A percentile compares a stretch with the other conserved stretches of the same genome.
Conservation (phyloP, 2,329 filamentous ascomycete species). For the Talaromyces funiculosus region DNA sequence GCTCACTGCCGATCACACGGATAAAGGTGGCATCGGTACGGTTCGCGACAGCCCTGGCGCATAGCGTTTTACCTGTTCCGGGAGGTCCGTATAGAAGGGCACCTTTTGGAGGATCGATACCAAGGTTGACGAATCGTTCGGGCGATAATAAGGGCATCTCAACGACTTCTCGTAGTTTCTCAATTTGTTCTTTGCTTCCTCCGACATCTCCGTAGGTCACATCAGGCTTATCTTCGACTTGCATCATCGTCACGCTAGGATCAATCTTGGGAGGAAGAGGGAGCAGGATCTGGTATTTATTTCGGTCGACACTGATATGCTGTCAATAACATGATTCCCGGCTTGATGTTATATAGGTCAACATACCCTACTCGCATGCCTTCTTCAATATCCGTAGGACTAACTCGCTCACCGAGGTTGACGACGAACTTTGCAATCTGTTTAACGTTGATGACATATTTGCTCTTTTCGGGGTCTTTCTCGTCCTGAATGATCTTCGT, state of each 20-base stretch:
- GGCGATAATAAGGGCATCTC: slow-evolving; percentile 97
- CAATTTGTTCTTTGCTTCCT: slow-evolving; percentile 98
- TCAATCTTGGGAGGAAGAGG: slow-evolving; percentile 97
- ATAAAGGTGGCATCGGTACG: slow-evolving; percentile 98
- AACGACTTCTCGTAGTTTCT: slow-evolving; percentile 96
- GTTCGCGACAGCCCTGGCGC: slow-evolving; percentile 94
- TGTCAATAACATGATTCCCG: neutral
- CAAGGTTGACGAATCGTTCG: slow-evolving; percentile 96
- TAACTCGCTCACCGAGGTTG: slow-evolving; percentile 92
- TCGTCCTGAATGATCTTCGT: slow-evolving; percentile 99
- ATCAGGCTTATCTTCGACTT: slow-evolving; percentile 98
- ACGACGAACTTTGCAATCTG: slow-evolving; percentile 99
- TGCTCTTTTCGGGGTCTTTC: slow-evolving; percentile 94
- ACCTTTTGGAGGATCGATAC: slow-evolving; percentile 97
- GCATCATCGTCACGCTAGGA: slow-evolving; percentile 99
- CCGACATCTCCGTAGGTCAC: slow-evolving; percentile 98
- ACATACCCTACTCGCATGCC: slow-evolving; percentile 88
- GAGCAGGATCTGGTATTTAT: slow-evolving; percentile 98
- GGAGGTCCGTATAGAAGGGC: slow-evolving; percentile 94
- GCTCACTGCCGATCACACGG: slow-evolving; percentile 92
- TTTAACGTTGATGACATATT: slow-evolving; percentile 99
- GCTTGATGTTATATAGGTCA: neutral
- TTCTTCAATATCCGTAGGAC: slow-evolving; percentile 97
- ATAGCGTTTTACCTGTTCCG: slow-evolving; percentile 98
- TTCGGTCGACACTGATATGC: slow-evolving; percentile 71